Evolutionary conservation across 352 stramenopile genomes (phyloP), one percentile per base, ranked within the genome.

Genomic region (Elongisporangium undulatum): DNA sequence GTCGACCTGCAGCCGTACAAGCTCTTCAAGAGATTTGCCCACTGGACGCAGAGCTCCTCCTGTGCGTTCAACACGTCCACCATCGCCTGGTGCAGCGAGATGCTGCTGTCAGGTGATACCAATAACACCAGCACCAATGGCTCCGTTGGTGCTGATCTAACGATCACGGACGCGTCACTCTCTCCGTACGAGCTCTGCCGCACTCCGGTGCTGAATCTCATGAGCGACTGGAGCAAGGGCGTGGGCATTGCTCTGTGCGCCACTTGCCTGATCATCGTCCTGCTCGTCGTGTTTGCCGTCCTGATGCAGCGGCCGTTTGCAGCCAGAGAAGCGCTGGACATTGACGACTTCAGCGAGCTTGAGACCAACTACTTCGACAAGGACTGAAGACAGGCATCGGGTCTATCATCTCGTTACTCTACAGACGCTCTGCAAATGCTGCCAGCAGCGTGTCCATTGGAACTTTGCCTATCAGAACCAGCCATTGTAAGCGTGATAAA

Each of bases 371-470:
- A 77, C 13, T 10, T 56, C 19, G 56, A 57, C 15, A 54, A 63
- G 15, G 53, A 66, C 21, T 60, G 48, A 76, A 74, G 62, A 66
- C 53, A 19, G 23, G 23, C 23, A 26, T 26, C 77, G 68, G 51
- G 24, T 66, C 45, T 21, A 64, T 68, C 50, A 10, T 48, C 38
- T 20, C 29, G 12, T 34, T 49, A 26, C 50, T 49, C 24, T 59
- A 66, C 26, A 69, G 41, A 15, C 54, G 56, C 26, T 71, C 53
- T 21, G 19, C 61, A 53, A 59, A 68, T n/a, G 63, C 59, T n/a
- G 62, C 8, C 0, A 82, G 63, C 20, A 82, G 45, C 4, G 63
- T 70, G 10, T 76, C 62, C 71, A 82, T 82, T 41, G 66, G 16
- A 29, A 78, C 71, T 16, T 41, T 60, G 3, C 74, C 74, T 82